Conservation (phyloP, 805 yeast species). For the Barnettozyma vustinii region DNA sequence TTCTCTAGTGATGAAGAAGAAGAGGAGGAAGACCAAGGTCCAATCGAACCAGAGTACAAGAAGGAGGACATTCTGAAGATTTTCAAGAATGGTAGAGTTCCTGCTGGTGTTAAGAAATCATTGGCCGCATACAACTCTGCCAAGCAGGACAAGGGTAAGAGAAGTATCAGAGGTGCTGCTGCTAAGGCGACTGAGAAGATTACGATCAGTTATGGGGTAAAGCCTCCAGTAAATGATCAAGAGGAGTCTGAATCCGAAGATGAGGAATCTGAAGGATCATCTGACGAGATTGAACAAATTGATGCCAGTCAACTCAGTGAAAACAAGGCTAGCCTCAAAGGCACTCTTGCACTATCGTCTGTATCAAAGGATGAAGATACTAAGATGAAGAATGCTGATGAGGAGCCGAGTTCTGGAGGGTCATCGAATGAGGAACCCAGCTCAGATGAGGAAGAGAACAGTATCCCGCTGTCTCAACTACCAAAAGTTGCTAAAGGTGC, state of each 20-base stretch:
- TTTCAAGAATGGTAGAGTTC: conserved; percentile 14
- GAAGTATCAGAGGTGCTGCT: conserved; percentile 12
- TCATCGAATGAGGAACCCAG: background rate
- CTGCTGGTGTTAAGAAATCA: conserved; percentile 10
- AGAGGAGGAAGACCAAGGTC: conserved; percentile 17
- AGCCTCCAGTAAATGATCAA: background rate
- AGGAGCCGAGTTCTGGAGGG: background rate
- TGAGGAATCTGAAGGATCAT: background rate
- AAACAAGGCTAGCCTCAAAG: background rate
- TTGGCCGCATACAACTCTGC: conserved; percentile 3
- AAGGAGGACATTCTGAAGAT: conserved; percentile 18
- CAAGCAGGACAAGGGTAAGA: background rate
- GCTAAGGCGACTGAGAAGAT: conserved; percentile 4
- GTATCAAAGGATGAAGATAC: background rate
- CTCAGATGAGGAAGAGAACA: background rate
- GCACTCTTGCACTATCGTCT: too few relatives aligned
- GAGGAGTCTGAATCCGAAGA: background rate
- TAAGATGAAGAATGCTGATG: conserved; percentile 5
- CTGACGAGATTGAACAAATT: background rate
- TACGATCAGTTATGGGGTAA: background rate
- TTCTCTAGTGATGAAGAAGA: conserved; percentile 23
- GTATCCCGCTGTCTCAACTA: background rate
- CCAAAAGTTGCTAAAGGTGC: background rate
- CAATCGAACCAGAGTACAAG: conserved; percentile 13
- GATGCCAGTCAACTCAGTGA: background rate